Percentiles rank a stretch among this genome's conserved stretches.
These are phyloP conservation scores for Mycosphaerelloides madeirae DNA, from an alignment of 2,329 filamentous ascomycete species.

Conservation along the genomic window DNA sequence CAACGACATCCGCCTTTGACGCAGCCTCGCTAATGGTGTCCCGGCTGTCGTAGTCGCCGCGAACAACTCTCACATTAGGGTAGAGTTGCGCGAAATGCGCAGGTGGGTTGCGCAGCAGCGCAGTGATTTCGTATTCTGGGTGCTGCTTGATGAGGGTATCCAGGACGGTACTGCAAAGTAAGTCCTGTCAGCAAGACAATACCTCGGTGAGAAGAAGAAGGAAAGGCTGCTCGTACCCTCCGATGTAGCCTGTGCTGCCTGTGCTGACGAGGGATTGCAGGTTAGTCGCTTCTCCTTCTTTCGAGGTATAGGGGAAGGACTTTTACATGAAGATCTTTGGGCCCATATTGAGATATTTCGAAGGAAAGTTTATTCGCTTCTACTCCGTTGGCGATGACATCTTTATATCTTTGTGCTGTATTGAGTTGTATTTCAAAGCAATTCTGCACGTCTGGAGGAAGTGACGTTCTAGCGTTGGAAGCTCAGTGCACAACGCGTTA, in stretches of 20 bases:
- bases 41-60: constrained; percentile 40
- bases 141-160: constrained; percentile 43
- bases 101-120: constrained; percentile 41
- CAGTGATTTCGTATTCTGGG: constrained; percentile 44
- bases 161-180: constrained; percentile 37
- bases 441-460: too few species aligned
- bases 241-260: constrained; percentile 51
- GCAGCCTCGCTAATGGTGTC: constrained; percentile 41
- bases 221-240: constrained; percentile 31
- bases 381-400: background rate
- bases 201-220: background rate
- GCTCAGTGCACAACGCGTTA: too few species aligned
- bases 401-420: background rate
- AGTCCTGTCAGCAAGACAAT: background rate
- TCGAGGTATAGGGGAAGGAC: background rate
- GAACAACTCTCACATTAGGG: constrained; percentile 39
- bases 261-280: constrained; percentile 34
- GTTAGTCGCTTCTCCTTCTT: background rate
- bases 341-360: too few species aligned
- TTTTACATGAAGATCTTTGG: constrained; percentile 32
- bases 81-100: constrained; percentile 41
- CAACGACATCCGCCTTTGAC: constrained; percentile 45
- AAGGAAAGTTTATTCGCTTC: background rate
- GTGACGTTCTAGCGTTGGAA: constrained; percentile 5
- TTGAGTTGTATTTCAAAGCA: constrained; percentile 1